Evolutionary conservation across 2,329 filamentous ascomycete genomes (phyloP), one percentile per base, ranked within the genome.

Genomic region (Fusarium oligoseptatum): DNA sequence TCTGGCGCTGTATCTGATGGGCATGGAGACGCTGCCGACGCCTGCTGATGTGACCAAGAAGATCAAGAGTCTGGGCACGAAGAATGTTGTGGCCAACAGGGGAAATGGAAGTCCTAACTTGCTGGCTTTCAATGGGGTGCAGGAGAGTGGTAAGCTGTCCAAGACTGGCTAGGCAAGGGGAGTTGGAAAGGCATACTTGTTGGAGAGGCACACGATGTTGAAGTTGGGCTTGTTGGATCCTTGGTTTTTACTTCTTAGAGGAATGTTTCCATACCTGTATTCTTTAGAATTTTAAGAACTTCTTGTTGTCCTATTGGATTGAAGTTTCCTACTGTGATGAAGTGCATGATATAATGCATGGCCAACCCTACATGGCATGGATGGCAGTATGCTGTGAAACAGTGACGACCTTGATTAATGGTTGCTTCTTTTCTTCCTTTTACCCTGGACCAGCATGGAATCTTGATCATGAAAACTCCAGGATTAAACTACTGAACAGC

Each of bases 1-100:
- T 14, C 80, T 92, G n/a, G 73, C 87, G 12, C 84, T 88, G n/a
- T 92, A 92, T 78, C 80, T 92, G 39, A 73, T 57, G 62, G 72
- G 66, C 6, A 72, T 67, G 29, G 75, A 78, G 55, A 45, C 34
- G 78, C 88, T 69, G 82, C 74, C 72, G 9, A 83, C 82, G n/a
- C 86, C 88, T 1, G 80, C 82, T 61, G 82, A 81, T 36, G 83
- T 89, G 41, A 83, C 81, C 36, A 43, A 77, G 32, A 81, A 84
- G 50, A 84, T 90, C 66, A 80, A 83, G 74, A 77, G 81, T 11
- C 81, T 89, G 43, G 81, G 81, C 3, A 84, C 82, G 27, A 83
- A 81, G 74, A 82, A 81, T 52, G 81, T 81, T 67, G 81, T 87
- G 65, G 78, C 77, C 6, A 79, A 80, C 52, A 70, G 74, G 68